Conservation (phyloP, 257 asterid genomes). For the Galeopsis tetrahit region DNA sequence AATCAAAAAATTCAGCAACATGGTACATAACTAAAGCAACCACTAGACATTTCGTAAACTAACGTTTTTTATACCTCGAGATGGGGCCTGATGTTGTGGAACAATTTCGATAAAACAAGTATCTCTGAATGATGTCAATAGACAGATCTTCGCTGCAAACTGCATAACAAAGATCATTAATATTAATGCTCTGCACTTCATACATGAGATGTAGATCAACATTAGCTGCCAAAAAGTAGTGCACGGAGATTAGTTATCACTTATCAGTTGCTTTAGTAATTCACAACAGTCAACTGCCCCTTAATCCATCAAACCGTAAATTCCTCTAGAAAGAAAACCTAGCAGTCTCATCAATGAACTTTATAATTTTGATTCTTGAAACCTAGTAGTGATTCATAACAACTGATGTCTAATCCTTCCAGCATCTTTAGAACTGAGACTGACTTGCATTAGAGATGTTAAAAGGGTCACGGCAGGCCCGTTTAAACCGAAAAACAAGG, state of each 20-base stretch:
- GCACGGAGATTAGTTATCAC: slow-evolving; percentile 2
- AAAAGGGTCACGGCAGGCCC: no score
- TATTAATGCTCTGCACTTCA: slow-evolving; percentile 22
- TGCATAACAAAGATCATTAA: slow-evolving; percentile 36
- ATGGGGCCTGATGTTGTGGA: slow-evolving; percentile 58
- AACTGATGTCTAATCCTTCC: neutral
- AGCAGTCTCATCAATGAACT: no score
- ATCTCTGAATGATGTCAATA: slow-evolving; percentile 68
- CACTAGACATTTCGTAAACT: neutral
- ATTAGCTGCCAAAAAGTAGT: neutral
- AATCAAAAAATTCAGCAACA: neutral
- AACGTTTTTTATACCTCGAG: slow-evolving; percentile 49
- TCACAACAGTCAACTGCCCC: neutral
- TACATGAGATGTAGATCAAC: slow-evolving; percentile 21
- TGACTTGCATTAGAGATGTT: no score
- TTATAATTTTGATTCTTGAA: slow-evolving; percentile 1
- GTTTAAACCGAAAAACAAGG: no score
- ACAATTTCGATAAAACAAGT: slow-evolving; percentile 62
- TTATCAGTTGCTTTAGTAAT: slow-evolving; percentile 17
- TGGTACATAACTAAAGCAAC: slow-evolving; percentile 25
- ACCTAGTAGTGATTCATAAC: neutral
- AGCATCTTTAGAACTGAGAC: neutral
- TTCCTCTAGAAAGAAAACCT: slow-evolving; percentile 3
- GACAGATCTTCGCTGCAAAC: slow-evolving; percentile 74
- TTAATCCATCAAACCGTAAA: neutral